These are phyloP conservation scores for Microdochium bolleyi DNA, from an alignment of 2,329 filamentous ascomycete species.

Conservation along the genomic window DNA sequence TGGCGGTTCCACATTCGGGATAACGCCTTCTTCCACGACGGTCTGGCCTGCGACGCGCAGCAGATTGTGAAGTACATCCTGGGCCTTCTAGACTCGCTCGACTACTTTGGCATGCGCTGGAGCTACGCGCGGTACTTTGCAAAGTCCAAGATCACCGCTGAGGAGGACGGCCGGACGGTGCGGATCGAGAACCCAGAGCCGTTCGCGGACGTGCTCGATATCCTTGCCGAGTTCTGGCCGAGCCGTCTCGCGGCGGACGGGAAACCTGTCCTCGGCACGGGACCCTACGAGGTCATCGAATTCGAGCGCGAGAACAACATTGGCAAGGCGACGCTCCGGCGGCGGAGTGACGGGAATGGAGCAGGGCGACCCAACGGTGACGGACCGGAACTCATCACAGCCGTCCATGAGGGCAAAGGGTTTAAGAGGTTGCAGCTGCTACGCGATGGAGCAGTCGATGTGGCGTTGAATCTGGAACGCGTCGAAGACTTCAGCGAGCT, in stretches of 20 bases:
- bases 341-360: neutral
- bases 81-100: slow-evolving; percentile 1
- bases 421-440: neutral
- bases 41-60: neutral
- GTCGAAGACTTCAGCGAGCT: neutral
- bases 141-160: neutral
- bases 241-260: neutral
- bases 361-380: neutral
- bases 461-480: slow-evolving; percentile 2
- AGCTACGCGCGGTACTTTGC: slow-evolving; percentile 3
- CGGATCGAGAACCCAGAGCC: slow-evolving; percentile 1
- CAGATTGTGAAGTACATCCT: slow-evolving; percentile 1
- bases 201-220: slow-evolving; percentile 1
- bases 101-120: slow-evolving; percentile 3
- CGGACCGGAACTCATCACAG: neutral
- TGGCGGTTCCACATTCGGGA: slow-evolving; percentile 1
- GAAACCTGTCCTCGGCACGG: slow-evolving; percentile 2
- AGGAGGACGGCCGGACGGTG: neutral
- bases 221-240: slow-evolving; percentile 1
- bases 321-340: neutral
- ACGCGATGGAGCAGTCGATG: neutral
- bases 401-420: neutral
- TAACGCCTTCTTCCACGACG: slow-evolving; percentile 1
- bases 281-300: neutral
- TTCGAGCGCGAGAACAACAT: neutral